These are phyloP conservation scores for Kregervanrija pseudodelftensis DNA, from an alignment of 805 yeast species.

Conservation along the genomic window DNA sequence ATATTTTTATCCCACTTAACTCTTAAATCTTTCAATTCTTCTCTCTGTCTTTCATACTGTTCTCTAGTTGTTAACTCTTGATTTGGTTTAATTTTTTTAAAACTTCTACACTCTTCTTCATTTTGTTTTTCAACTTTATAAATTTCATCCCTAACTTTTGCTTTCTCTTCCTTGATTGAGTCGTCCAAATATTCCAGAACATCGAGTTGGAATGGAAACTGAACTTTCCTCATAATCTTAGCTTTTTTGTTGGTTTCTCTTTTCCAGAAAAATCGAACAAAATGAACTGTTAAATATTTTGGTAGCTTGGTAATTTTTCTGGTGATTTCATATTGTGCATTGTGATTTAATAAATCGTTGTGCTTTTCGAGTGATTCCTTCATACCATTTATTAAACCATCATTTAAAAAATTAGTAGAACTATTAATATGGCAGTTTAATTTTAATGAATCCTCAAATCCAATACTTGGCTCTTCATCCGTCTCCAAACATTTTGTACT, in stretches of 20 bases:
- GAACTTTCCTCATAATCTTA: conserved; percentile 88
- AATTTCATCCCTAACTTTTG: conserved; percentile 67
- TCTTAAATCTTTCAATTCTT: conserved; percentile 40
- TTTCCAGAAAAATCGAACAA: conserved; percentile 94
- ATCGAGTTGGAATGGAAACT: conserved; percentile 90
- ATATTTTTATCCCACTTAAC: conserved; percentile 43
- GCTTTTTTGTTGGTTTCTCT: conserved; percentile 85
- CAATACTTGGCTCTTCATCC: conserved; percentile 37
- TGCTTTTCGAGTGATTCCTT: conserved; percentile 72
- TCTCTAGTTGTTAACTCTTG: conserved; percentile 41
- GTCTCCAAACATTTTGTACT: conserved; percentile 51
- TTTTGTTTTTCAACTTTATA: conserved; percentile 70
- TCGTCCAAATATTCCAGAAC: conserved; percentile 79
- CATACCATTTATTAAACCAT: conserved; percentile 71
- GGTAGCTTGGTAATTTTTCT: conserved; percentile 72
- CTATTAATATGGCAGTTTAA: conserved; percentile 84
- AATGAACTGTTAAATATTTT: conserved; percentile 80
- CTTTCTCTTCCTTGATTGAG: conserved; percentile 59
- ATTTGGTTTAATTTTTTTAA: conserved; percentile 49
- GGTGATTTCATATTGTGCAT: conserved; percentile 62
- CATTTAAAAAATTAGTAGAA: conserved; percentile 79
- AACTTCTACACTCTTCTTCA: conserved; percentile 64
- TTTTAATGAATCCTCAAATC: conserved; percentile 58
- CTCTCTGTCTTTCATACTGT: conserved; percentile 46
- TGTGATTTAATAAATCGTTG: conserved; percentile 59